A percentile compares a stretch with the other conserved stretches of the same genome.
Conservation (phyloP, 208 protist genomes). For the Leishmania martiniquensis region DNA sequence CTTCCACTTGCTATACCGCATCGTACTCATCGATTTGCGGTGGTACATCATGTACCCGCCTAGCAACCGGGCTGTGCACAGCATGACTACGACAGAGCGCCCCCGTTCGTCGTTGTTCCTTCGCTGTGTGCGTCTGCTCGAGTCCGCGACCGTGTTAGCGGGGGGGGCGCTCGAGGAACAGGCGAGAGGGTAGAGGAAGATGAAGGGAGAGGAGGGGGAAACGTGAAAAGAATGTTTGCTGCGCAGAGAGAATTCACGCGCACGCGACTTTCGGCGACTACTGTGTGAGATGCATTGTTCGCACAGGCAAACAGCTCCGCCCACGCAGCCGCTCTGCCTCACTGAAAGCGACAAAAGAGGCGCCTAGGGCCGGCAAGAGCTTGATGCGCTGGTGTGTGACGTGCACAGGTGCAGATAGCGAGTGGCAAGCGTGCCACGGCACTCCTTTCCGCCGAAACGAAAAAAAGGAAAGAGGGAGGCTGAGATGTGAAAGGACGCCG, state of each 20-base stretch:
- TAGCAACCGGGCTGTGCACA: conserved; percentile 35
- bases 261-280: neutral
- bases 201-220: neutral
- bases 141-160: too few species aligned
- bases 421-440: too few species aligned
- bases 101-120: neutral
- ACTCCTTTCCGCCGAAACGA: neutral
- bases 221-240: neutral
- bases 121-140: too few species aligned
- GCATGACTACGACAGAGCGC: conserved; percentile 39
- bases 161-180: neutral
- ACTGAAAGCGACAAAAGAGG: neutral
- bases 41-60: conserved; percentile 93
- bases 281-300: neutral
- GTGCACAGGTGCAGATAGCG: too few species aligned
- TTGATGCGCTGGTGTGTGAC: too few species aligned
- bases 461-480: too few species aligned
- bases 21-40: conserved; percentile 82
- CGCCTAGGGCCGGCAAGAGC: too few species aligned
- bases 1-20: conserved; percentile 88
- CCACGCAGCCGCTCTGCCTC: too few species aligned
- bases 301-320: too few species aligned
- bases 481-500: neutral
- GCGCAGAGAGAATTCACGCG: neutral
- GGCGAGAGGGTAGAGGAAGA: too few species aligned